phyloP scores from a whole-genome alignment of 768 basidiomycete species.

The Boletus sp. region DNA sequence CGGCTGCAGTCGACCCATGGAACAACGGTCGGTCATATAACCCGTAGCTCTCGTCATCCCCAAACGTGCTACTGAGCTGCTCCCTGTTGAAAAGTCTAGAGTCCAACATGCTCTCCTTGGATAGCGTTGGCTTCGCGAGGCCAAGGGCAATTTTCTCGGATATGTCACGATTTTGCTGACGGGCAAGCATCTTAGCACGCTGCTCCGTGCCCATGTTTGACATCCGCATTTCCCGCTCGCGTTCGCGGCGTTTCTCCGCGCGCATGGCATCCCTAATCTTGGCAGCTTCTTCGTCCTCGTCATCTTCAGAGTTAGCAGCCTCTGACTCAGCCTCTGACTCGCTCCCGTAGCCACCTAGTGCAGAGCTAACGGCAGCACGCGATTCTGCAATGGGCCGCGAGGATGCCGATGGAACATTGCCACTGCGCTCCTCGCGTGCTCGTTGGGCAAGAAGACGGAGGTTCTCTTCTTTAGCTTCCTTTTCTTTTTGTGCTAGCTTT shows the following conservation, averaged over 20 bases:
- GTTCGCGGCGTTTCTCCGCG: slow-evolving; percentile 86
- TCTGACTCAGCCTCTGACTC: slow-evolving; percentile 56
- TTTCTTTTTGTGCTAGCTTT: slow-evolving; percentile 97
- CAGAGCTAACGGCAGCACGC: slow-evolving; percentile 69
- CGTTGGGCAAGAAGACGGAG: slow-evolving; percentile 91
- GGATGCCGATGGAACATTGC: slow-evolving; percentile 57
- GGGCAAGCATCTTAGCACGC: slow-evolving; percentile 91
- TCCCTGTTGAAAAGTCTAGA: slow-evolving; percentile 98
- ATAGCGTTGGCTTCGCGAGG: slow-evolving; percentile 92
- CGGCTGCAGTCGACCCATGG: slow-evolving; percentile 92
- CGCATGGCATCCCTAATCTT: slow-evolving; percentile 89
- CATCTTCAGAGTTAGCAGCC: slow-evolving; percentile 53
- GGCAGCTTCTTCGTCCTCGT: slow-evolving; percentile 78
- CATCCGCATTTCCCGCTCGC: slow-evolving; percentile 98
- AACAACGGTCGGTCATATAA: slow-evolving; percentile 95
- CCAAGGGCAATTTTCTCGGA: slow-evolving; percentile 99
- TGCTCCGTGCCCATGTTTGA: slow-evolving; percentile 98
- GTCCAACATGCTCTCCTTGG: slow-evolving; percentile 97
- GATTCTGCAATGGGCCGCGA: slow-evolving; percentile 65
- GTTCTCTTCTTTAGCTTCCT: slow-evolving; percentile 92
- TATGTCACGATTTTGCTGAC: slow-evolving; percentile 97
- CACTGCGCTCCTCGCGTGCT: slow-evolving; percentile 90
- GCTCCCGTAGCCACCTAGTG: slow-evolving; percentile 84
- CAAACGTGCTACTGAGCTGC: slow-evolving; percentile 76
- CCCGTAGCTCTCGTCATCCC: slow-evolving; percentile 90